phyloP scores from a whole-genome alignment of 805 yeast species.

The Candida tibetensis region DNA sequence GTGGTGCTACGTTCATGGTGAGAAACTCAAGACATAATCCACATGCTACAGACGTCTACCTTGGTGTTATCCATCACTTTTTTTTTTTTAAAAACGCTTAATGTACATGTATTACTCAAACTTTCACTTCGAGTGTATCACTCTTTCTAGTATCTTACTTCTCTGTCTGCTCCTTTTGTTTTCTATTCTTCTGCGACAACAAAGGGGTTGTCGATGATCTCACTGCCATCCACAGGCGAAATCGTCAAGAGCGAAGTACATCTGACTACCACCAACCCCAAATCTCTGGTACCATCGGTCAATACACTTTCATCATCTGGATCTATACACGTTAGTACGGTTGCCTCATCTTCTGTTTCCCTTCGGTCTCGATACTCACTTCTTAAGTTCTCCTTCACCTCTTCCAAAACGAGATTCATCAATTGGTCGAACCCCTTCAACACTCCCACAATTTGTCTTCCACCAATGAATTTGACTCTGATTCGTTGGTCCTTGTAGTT shows the following conservation, averaged over 20 bases:
- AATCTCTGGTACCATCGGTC: conserved; percentile 57
- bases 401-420: conserved; percentile 75
- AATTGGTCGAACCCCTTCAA: conserved; percentile 82
- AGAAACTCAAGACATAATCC: too few relatives aligned
- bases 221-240: conserved; percentile 73
- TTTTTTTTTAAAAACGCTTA: too few relatives aligned
- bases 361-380: conserved; percentile 31
- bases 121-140: too few relatives aligned
- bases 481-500: conserved; percentile 72
- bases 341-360: neutral
- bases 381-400: conserved; percentile 63
- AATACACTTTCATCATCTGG: conserved; percentile 58
- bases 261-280: conserved; percentile 81
- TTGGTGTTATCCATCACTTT: too few relatives aligned
- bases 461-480: conserved; percentile 79
- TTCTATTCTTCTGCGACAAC: conserved; percentile 12
- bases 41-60: too few relatives aligned
- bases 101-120: too few relatives aligned
- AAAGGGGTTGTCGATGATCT: conserved; percentile 70
- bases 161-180: too few relatives aligned
- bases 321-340: conserved; percentile 34
- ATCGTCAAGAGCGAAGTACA: conserved; percentile 75
- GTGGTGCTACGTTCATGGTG: too few relatives aligned
- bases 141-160: too few relatives aligned
- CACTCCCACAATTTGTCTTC: conserved; percentile 76